Evolutionary conservation across 2,329 filamentous ascomycete genomes (phyloP).

Genomic region (Sphaerulina musiva): DNA sequence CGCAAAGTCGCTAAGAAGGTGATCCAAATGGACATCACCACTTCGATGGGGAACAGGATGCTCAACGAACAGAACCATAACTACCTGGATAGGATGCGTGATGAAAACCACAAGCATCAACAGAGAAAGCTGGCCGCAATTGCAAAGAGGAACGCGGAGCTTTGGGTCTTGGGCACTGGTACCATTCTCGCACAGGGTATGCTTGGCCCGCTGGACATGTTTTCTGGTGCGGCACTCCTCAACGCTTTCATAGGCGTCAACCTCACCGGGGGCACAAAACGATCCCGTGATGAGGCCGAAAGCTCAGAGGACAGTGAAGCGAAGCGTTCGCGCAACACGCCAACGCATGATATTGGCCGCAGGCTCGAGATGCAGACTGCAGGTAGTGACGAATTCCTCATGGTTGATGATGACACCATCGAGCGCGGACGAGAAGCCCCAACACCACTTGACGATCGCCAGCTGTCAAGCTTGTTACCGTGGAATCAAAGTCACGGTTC

Average conservation of each 20-base stretch:
- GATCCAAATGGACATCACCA: conserved; percentile 44
- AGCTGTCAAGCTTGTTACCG: conserved; percentile 56
- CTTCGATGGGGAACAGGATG: conserved; percentile 51
- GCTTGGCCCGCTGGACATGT: conserved; percentile 52
- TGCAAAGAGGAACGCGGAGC: conserved; percentile 57
- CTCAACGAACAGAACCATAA: conserved; percentile 52
- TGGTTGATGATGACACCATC: conserved; percentile 40
- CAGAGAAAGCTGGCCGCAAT: conserved; percentile 30
- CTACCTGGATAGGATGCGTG: conserved; percentile 56
- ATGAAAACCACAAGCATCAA: conserved; percentile 30
- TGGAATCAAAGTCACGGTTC: conserved; percentile 52
- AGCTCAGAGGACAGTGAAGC: conserved; percentile 20
- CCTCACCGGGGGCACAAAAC: conserved; percentile 25
- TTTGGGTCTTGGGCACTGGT: conserved; percentile 53
- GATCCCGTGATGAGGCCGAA: conserved; percentile 21
- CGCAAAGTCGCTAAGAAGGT: conserved; percentile 28
- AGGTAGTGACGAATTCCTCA: conserved; percentile 8
- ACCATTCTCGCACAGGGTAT: conserved; percentile 38
- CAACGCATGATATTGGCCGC: conserved; percentile 32
- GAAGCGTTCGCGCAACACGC: conserved; percentile 31
- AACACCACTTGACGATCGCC: conserved; percentile 57
- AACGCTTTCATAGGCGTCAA: conserved; percentile 40
- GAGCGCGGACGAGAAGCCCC: conserved; percentile 66
- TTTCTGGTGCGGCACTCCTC: conserved; percentile 52
- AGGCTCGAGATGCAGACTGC: conserved; percentile 21